Conservation (phyloP, 1,284 basidiomycete species). For the Marasmius fiardii region DNA sequence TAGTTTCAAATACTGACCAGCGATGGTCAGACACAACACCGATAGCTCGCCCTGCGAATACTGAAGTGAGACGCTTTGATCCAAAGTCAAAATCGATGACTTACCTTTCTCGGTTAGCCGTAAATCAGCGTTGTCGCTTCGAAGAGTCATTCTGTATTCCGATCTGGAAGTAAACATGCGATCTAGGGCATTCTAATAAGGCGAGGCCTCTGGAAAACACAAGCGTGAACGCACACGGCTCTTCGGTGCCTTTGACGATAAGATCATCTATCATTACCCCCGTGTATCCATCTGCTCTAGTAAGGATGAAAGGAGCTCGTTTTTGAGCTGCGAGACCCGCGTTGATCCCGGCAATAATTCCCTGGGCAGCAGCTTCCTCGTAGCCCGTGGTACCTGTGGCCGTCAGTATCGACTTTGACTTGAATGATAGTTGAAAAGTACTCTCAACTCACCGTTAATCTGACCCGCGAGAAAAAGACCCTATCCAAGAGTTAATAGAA, state of each 20-base stretch:
- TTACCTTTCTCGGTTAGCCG: constrained; percentile 74
- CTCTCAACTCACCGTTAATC: constrained; percentile 61
- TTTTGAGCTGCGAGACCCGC: constrained; percentile 70
- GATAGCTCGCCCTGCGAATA: constrained; percentile 38
- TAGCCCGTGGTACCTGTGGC: constrained; percentile 79
- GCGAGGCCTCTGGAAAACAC: not conserved
- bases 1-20: constrained; percentile 52
- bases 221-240: constrained; percentile 64
- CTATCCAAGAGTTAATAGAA: constrained; percentile 25
- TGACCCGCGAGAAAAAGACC: constrained; percentile 87
- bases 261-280: constrained; percentile 93
- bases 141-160: constrained; percentile 84
- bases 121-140: constrained; percentile 86
- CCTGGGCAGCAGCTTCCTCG: constrained; percentile 90
- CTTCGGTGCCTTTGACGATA: constrained; percentile 83
- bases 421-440: not conserved
- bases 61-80: not conserved
- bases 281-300: constrained; percentile 79
- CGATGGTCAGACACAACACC: constrained; percentile 65
- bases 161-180: constrained; percentile 92
- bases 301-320: constrained; percentile 59
- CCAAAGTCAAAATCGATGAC: constrained; percentile 14
- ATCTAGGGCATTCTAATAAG: constrained; percentile 40
- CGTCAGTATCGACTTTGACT: not conserved
- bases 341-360: constrained; percentile 81